Evolutionary conservation across 2,329 filamentous ascomycete species (phyloP).

Genomic region (Apiospora saccharicola): DNA sequence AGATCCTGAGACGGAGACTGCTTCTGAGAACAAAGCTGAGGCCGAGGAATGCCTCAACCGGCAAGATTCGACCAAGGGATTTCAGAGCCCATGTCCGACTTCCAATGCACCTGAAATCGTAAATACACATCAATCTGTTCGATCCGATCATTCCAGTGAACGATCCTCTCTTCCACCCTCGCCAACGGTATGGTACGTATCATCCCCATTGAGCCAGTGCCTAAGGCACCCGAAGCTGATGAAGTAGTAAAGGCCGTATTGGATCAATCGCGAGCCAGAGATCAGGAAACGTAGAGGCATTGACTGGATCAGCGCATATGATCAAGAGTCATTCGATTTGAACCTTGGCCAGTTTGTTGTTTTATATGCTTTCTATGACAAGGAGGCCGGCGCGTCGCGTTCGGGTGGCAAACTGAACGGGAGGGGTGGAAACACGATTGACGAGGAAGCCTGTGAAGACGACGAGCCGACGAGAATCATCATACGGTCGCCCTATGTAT

Average conservation of each 20-base stretch:
- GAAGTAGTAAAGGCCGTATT: neutral
- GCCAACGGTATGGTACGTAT: neutral
- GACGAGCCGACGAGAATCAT: neutral
- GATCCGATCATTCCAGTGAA: neutral
- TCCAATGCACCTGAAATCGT: neutral
- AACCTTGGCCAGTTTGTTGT: neutral
- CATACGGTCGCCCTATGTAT: neutral
- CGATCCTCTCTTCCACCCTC: neutral
- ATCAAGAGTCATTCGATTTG: neutral
- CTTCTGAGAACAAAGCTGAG: neutral
- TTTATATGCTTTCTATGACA: slow-evolving; percentile 7
- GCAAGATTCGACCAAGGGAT: neutral
- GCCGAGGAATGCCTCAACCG: neutral
- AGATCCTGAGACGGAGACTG: neutral
- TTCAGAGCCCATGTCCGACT: neutral
- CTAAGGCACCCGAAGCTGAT: neutral
- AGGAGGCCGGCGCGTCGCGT: neutral
- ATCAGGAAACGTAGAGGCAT: neutral
- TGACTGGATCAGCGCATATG: neutral
- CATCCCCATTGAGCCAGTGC: neutral
- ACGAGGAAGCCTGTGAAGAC: neutral
- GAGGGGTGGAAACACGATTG: neutral
- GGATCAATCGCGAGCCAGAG: neutral
- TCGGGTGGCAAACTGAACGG: neutral
- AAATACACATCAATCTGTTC: neutral